Base-by-base conservation (phyloP, 176 grass and related monocot genomes). In the Pharus latifolius region DNA sequence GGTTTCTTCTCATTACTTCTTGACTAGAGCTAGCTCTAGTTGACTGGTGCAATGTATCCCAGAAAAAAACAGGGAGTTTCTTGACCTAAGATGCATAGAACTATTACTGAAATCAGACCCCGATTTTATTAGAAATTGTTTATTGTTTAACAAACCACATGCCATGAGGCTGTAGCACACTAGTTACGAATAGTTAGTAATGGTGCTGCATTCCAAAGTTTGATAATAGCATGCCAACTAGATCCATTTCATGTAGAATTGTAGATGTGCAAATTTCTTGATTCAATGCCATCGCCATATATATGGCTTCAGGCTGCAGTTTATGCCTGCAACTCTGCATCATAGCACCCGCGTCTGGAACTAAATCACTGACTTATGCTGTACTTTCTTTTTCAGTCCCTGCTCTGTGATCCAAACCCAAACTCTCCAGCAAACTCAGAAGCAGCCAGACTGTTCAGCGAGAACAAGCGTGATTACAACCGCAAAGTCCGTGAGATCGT, bases 391-490 rank as follows among this genome's bases (percentile, higher is more conserved):
- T 49, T 92, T 48, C 75, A 97, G 93, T 97, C 93, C 22, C 74
- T 97, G 53, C 83, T 97, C 56, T 97, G 88, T 35, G 93, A 97
- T 78, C 93, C 93, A 45, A 97, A 97, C 69, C 85, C 93, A 2
- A 97, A 89, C 67, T 97, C 93, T 17, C 93, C 93, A 24, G 93
- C 93, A 34, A 97, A 97, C 73, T 97, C 93, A 0, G 93, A 97
- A 76, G 89, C 93, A 1, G 93, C 93, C 51, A 85, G 93, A 56
- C 62, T 97, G 66, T 97, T 87, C 78, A 97, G 89, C 2, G 93
- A 97, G 75, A 97, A 97, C 70, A 97, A 92, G 83, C 86, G 93
- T 15, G 93, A 96, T 45, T 96, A 96, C 83, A 96, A 96, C 74
- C 89, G 93, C 59, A 92, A 82, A 57, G 78, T 97, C 53, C 93